These are phyloP conservation scores for Boletus tomentosulus DNA, from an alignment of 768 basidiomycete genomes.

Conservation along the genomic window DNA sequence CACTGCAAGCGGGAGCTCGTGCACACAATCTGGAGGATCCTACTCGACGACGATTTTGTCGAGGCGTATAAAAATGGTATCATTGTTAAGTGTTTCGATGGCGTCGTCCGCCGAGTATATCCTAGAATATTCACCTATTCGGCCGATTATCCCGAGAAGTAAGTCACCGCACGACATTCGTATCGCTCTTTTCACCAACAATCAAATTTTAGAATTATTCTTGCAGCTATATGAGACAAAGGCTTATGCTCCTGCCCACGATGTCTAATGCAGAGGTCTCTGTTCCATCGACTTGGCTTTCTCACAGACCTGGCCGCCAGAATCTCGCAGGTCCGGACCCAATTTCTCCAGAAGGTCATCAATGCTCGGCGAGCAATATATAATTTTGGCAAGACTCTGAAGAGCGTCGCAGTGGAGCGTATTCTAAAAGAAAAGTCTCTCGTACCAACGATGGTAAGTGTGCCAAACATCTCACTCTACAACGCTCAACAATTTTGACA, in stretches of 20 bases:
- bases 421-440: no score
- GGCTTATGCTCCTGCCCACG: background rate
- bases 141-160: conserved; percentile 3
- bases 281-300: background rate
- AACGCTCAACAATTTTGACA: background rate
- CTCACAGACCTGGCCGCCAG: background rate
- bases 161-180: background rate
- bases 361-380: background rate
- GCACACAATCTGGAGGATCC: background rate
- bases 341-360: background rate
- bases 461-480: no score
- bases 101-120: background rate
- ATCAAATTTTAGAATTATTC: no score
- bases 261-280: background rate
- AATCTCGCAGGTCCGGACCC: background rate
- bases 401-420: background rate
- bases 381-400: background rate
- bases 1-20: conserved; percentile 1
- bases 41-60: background rate
- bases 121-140: background rate
- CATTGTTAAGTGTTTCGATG: background rate
- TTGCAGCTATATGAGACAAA: background rate
- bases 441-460: no score
- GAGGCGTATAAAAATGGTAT: background rate
- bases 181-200: background rate